phyloP scores from a whole-genome alignment of 2,329 filamentous ascomycete species.

The Stagonosporopsis cucurbitacearum region DNA sequence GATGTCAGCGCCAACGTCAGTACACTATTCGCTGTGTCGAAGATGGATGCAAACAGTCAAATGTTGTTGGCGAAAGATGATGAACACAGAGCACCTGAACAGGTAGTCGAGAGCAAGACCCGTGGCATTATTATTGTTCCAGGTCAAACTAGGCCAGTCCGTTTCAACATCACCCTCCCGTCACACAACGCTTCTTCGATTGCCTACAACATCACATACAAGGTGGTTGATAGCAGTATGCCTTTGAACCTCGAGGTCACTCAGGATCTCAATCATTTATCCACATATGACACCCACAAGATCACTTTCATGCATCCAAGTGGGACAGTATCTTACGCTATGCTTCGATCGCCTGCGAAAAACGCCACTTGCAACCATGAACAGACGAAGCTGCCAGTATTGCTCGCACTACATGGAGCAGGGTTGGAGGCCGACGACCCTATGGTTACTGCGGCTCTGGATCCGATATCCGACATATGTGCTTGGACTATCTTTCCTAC shows the following conservation, averaged over 20 bases:
- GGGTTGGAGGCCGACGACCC: constrained; percentile 61
- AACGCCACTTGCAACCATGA: constrained; percentile 41
- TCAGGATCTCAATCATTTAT: constrained; percentile 34
- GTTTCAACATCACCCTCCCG: constrained; percentile 44
- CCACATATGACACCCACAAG: constrained; percentile 56
- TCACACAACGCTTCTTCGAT: constrained; percentile 33
- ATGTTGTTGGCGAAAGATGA: constrained; percentile 18
- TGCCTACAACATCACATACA: constrained; percentile 38
- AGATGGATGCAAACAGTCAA: constrained; percentile 17
- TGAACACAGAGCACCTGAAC: constrained; percentile 8
- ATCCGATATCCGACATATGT: constrained; percentile 59
- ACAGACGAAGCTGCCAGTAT: constrained; percentile 51
- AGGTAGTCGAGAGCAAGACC: constrained; percentile 14
- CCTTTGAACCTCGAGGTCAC: constrained; percentile 31
- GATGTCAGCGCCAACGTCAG: constrained; percentile 29
- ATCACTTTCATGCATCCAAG: constrained; percentile 62
- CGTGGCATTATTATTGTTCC: constrained; percentile 33
- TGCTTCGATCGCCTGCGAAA: constrained; percentile 60
- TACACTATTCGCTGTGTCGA: constrained; percentile 11
- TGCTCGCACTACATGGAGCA: constrained; percentile 63
- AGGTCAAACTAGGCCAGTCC: constrained; percentile 52
- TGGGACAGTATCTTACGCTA: constrained; percentile 63
- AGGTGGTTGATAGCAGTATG: constrained; percentile 12
- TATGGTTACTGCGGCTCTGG: constrained; percentile 56
- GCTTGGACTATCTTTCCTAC: constrained; percentile 64